These are phyloP conservation scores for Extremus antarcticus DNA, from an alignment of 495 filamentous ascomycete species.

Conservation along the genomic window DNA sequence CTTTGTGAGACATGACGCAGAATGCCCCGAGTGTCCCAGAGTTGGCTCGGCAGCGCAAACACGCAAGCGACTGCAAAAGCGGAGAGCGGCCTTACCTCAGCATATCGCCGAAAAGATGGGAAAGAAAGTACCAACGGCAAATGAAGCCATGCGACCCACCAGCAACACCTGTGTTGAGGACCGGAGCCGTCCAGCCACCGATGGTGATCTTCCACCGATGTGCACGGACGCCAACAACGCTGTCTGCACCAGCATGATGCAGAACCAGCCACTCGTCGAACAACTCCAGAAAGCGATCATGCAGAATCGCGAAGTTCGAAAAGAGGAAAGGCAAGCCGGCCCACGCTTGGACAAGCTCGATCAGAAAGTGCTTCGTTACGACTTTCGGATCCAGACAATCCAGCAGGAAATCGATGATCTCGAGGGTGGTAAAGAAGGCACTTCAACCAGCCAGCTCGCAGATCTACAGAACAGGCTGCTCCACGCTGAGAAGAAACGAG, in stretches of 20 bases:
- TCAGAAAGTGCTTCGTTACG: neutral
- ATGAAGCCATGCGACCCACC: too few relatives aligned
- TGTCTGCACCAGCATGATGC: neutral
- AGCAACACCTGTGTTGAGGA: neutral
- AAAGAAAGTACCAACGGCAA: too few relatives aligned
- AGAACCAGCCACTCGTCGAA: neutral
- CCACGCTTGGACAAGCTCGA: neutral
- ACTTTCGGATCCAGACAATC: neutral
- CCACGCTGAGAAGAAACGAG: neutral
- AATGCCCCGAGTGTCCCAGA: neutral
- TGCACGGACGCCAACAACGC: neutral
- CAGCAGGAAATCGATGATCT: neutral
- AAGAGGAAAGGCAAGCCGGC: neutral
- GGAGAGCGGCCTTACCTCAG: too few relatives aligned
- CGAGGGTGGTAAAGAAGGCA: neutral
- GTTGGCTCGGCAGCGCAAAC: too few relatives aligned
- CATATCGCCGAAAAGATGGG: too few relatives aligned
- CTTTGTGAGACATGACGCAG: neutral
- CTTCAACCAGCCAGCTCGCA: neutral
- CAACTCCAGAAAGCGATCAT: neutral
- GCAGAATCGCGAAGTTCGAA: neutral
- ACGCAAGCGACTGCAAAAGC: too few relatives aligned
- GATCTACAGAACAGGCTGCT: neutral
- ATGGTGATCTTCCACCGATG: neutral
- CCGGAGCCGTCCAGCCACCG: neutral